Conservation (phyloP, 345 rosid species). For the Salix brachista region DNA sequence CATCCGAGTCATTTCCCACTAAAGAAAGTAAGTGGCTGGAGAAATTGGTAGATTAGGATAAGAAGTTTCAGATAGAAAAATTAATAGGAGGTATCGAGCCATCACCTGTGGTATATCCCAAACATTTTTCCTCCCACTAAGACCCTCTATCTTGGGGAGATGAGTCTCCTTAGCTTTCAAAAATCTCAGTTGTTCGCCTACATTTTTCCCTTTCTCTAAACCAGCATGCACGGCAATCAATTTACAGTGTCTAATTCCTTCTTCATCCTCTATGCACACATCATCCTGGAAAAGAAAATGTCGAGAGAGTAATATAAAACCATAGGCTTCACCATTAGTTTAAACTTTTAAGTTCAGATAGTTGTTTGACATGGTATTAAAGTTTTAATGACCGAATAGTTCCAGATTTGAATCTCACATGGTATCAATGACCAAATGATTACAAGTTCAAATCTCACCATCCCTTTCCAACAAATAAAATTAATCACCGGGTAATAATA, state of each 20-base stretch:
- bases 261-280: constrained; percentile 50
- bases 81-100: neutral
- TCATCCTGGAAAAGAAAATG: constrained; percentile 45
- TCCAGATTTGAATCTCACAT: too few species aligned
- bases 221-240: constrained; percentile 83
- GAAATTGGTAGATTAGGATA: neutral
- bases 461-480: too few species aligned
- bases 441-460: too few species aligned
- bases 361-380: too few species aligned
- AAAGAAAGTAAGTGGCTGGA: neutral
- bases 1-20: neutral
- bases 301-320: too few species aligned
- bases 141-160: constrained; percentile 54
- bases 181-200: constrained; percentile 45
- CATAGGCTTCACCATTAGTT: too few species aligned
- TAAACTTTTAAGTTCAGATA: too few species aligned
- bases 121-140: constrained; percentile 63
- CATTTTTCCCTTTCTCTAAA: constrained; percentile 51
- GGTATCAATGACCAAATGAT: too few species aligned
- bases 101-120: constrained; percentile 83
- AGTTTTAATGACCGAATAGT: too few species aligned
- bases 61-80: neutral
- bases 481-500: too few species aligned
- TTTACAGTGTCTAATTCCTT: constrained; percentile 49
- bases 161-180: constrained; percentile 60